Base-by-base conservation (phyloP, 2,329 filamentous ascomycete species). In the Calonectria pseudoturangicola region DNA sequence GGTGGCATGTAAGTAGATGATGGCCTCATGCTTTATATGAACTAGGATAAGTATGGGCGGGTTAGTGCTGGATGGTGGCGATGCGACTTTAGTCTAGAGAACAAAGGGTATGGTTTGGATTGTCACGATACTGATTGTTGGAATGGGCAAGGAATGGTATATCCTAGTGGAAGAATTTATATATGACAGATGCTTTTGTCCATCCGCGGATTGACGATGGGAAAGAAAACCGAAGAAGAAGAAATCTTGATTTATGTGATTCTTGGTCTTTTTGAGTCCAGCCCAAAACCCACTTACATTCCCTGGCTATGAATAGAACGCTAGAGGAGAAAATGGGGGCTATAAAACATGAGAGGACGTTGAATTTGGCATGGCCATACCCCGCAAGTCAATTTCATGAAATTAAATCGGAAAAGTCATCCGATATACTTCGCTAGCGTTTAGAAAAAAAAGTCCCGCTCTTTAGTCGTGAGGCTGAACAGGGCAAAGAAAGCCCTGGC, bases 381-480 rank as follows among this genome's bases (percentile, higher is more conserved):
- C 50, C 62, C 41, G 50, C 50, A 67, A 67, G 25, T 36, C 21
- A 47, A 30, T 45, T 25, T 4, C 3, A 2, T 50, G 21, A 30
- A n/a, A 12, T 39, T 27, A 12, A 67, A 36, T 27, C 9, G 41
- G 13, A 28, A 30, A 60, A 62, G 45, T 45, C 21, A 12, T 18
- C 39, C 39, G n/a, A 43, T 48, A 36, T n/a, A 4, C 13, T 33
- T 48, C n/a, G 45, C 13, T 4, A 12, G 9, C 45, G 8, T 48
- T 48, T 48, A 13, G 13, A 21, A 13, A 25, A 25, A 48, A 48
- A 48, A 25, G 30, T 28, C 18, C 30, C 43, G 28, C 62, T 27
- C n/a, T 36, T 62, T 12, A 21, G 33, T 39, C 39, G 60, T 60
- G 41, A 58, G 41, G 51, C 30, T 47, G 39, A 47, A 48, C 51